phyloP scores from a whole-genome alignment of 192 early-diverging fungal genomes.

The Podila horticola region DNA sequence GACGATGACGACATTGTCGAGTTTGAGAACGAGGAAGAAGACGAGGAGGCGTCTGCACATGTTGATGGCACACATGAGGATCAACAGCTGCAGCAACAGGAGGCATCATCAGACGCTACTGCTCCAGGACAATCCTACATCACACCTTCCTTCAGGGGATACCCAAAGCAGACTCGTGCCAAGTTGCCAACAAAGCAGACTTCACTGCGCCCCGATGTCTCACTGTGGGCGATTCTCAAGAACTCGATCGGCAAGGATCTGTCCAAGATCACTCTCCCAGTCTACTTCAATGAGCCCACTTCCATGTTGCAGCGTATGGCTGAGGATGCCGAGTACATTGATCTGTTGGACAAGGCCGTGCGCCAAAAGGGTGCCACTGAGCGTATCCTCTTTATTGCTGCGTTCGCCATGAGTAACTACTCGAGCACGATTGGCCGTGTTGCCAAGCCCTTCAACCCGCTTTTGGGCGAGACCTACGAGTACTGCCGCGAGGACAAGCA shows the following conservation, averaged over 20 bases:
- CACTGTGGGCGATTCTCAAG: slow-evolving; percentile 89
- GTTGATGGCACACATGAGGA: not conserved
- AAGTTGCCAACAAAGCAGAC: slow-evolving; percentile 62
- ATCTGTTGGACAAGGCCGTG: slow-evolving; percentile 80
- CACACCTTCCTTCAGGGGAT: slow-evolving; percentile 53
- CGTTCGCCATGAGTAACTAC: slow-evolving; percentile 90
- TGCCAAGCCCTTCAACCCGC: slow-evolving; percentile 92
- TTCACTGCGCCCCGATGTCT: slow-evolving; percentile 70
- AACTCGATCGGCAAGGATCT: slow-evolving; percentile 90
- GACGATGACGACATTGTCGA: slow-evolving; percentile 52
- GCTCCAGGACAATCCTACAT: slow-evolving; percentile 24
- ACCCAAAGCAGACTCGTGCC: slow-evolving; percentile 53
- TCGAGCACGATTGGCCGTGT: slow-evolving; percentile 82
- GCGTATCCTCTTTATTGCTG: slow-evolving; percentile 83
- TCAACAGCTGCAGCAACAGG: slow-evolving; percentile 1
- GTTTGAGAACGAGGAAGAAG: slow-evolving; percentile 23
- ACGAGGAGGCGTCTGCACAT: not conserved
- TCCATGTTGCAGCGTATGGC: slow-evolving; percentile 88
- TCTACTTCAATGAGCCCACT: slow-evolving; percentile 91
- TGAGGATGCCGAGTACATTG: slow-evolving; percentile 88
- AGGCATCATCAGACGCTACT: not conserved
- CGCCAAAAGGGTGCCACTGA: slow-evolving; percentile 64
- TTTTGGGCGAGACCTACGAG: slow-evolving; percentile 93
- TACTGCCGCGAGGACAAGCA: slow-evolving; percentile 80
- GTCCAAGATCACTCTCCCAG: slow-evolving; percentile 85